Percentiles rank a stretch among this genome's conserved stretches.
Evolutionary conservation across 2,329 filamentous ascomycete species (phyloP).

Genomic region (Davidsoniella eucalypti): DNA sequence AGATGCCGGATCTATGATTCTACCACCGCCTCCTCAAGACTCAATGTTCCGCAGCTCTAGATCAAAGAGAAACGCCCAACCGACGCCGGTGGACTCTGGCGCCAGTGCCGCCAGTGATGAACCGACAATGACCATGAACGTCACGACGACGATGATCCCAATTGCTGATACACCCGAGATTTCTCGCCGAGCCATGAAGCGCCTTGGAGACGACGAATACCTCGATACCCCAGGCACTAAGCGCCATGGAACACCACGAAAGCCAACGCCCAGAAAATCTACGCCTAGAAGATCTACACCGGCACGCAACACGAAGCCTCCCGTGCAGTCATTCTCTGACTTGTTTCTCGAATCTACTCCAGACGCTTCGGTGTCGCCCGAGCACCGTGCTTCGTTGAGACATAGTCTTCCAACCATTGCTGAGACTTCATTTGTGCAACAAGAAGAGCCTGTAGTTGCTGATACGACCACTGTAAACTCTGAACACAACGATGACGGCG

Average conservation of each 20-base stretch:
- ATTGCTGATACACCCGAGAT: constrained; percentile 8
- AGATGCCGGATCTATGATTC: not conserved
- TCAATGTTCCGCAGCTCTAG: not conserved
- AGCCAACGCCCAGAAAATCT: not conserved
- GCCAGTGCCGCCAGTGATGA: constrained; percentile 8
- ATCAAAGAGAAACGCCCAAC: not conserved
- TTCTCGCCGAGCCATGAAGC: not conserved
- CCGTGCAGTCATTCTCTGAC: not conserved
- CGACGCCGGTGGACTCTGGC: constrained; percentile 4
- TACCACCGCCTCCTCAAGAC: not conserved
- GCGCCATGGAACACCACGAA: not conserved
- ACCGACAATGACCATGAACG: constrained; percentile 1
- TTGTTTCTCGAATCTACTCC: constrained; percentile 6
- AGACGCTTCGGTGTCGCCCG: not conserved
- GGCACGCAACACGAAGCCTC: not conserved
- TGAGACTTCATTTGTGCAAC: constrained; percentile 2
- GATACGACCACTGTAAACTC: constrained; percentile 3
- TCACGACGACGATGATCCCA: constrained; percentile 8
- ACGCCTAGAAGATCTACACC: constrained; percentile 7
- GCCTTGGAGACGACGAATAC: not conserved
- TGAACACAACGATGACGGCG: constrained; percentile 22
- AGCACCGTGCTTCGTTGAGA: not conserved
- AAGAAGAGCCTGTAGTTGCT: not conserved
- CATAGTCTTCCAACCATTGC: not conserved
- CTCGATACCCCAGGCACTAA: constrained; percentile 2